These are phyloP conservation scores for Clonostachys solani DNA, from an alignment of 2,329 filamentous ascomycete genomes.

Conservation along the genomic window DNA sequence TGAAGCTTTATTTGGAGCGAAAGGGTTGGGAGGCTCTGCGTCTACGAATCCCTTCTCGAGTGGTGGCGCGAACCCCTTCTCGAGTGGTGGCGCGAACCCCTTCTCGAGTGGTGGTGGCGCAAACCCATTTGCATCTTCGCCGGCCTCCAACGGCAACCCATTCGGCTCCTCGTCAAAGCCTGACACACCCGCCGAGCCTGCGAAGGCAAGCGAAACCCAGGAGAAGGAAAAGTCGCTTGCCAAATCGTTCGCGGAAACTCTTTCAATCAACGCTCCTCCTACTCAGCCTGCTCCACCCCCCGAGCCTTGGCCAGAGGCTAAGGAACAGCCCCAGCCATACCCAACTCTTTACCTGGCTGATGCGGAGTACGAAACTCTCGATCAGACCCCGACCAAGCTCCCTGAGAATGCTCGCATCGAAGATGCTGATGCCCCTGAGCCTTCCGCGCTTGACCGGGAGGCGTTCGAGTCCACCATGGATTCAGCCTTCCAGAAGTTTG, in stretches of 20 bases:
- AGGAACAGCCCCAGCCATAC: conserved; percentile 66
- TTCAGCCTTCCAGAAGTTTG: conserved; percentile 75
- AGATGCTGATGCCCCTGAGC: conserved; percentile 31
- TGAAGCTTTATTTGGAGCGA: conserved; percentile 66
- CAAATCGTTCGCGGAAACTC: conserved; percentile 68
- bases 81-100: conserved; percentile 42
- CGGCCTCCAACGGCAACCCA: conserved; percentile 18
- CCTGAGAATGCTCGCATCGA: conserved; percentile 40
- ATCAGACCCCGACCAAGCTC: conserved; percentile 47
- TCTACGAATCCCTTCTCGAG: conserved; percentile 58
- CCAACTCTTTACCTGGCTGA: conserved; percentile 76
- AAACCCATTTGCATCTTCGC: conserved; percentile 41
- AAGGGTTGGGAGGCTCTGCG: conserved; percentile 32
- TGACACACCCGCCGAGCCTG: conserved; percentile 25
- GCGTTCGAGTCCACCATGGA: conserved; percentile 74
- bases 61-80: conserved; percentile 10
- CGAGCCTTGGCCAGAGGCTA: conserved; percentile 72
- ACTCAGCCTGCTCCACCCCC: conserved; percentile 30
- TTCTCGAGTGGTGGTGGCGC: conserved; percentile 44
- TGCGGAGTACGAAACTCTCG: conserved; percentile 87
- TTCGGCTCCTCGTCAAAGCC: conserved; percentile 16
- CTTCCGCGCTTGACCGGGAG: conserved; percentile 57
- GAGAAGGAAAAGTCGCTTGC: conserved; percentile 27
- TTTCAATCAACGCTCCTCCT: conserved; percentile 63
- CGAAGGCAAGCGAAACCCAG: conserved; percentile 13